A percentile compares a stretch with the other conserved stretches of the same genome.
Conservation (phyloP, 805 yeast species). For the Blastobotrys attinorum region DNA sequence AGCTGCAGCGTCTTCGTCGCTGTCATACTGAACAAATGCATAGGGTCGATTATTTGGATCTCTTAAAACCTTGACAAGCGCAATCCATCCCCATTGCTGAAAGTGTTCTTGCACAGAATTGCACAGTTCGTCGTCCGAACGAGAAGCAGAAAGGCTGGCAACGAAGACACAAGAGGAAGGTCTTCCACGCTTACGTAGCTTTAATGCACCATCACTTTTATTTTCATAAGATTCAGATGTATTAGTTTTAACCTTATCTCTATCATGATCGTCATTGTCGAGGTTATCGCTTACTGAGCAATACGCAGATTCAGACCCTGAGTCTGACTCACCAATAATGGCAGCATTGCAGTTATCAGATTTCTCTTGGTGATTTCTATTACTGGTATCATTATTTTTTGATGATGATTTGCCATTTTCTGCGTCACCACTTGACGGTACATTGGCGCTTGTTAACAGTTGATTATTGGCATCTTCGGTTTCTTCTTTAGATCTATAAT, state of each 20-base stretch:
- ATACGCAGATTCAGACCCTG: neutral
- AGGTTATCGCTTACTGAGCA: no score
- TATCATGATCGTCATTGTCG: neutral
- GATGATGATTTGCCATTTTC: no score
- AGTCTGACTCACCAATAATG: neutral
- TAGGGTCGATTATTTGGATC: constrained; percentile 81
- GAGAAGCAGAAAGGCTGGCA: constrained; percentile 63
- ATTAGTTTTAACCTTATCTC: neutral
- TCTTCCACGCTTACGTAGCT: constrained; percentile 37
- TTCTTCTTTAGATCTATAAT: no score
- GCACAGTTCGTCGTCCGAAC: constrained; percentile 65
- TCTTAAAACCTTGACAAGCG: constrained; percentile 72
- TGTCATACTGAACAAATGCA: constrained; percentile 82
- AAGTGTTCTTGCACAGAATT: constrained; percentile 63
- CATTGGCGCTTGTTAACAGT: no score
- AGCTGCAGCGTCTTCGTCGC: constrained; percentile 55
- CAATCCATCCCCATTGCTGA: constrained; percentile 59
- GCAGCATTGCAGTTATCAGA: no score
- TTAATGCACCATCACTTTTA: neutral
- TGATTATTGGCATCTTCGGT: no score
- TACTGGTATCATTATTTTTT: no score
- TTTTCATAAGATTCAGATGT: neutral
- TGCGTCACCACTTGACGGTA: no score
- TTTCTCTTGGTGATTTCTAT: no score
- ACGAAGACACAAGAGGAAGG: constrained; percentile 88